Percentiles rank a stretch among this genome's conserved stretches.
These are phyloP conservation scores for Pleurostoma richardsiae DNA, from an alignment of 2,329 filamentous ascomycete species.

Conservation along the genomic window DNA sequence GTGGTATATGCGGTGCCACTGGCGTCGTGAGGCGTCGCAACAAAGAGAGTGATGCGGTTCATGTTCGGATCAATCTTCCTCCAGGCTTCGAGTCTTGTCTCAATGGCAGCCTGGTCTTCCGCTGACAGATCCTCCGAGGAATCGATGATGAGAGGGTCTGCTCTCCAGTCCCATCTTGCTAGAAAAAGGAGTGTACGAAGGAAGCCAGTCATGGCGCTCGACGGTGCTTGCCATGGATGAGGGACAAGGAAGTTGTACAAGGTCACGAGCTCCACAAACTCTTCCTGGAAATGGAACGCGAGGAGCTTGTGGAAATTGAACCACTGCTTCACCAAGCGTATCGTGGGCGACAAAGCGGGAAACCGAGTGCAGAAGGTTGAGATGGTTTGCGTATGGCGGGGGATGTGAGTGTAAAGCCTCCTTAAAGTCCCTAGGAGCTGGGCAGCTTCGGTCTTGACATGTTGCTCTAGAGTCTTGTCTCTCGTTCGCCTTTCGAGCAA, in stretches of 20 bases:
- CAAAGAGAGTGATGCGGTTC: slow-evolving; percentile 77
- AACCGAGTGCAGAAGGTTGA: slow-evolving; percentile 76
- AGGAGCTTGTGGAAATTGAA: slow-evolving; percentile 77
- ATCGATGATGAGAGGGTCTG: slow-evolving; percentile 77
- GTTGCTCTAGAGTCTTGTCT: slow-evolving; percentile 63
- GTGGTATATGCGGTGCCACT: slow-evolving; percentile 80
- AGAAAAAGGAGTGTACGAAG: slow-evolving; percentile 75
- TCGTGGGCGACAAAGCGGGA: slow-evolving; percentile 72
- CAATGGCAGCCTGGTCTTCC: slow-evolving; percentile 57
- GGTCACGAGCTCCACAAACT: slow-evolving; percentile 80
- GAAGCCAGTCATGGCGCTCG: slow-evolving; percentile 74
- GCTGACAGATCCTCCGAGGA: slow-evolving; percentile 59
- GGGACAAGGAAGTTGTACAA: slow-evolving; percentile 75
- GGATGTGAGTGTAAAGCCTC: slow-evolving; percentile 65
- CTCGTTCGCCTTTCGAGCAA: slow-evolving; percentile 75
- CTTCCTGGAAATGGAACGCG: slow-evolving; percentile 64
- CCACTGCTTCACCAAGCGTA: slow-evolving; percentile 86
- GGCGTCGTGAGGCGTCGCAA: slow-evolving; percentile 71
- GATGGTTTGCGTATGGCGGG: slow-evolving; percentile 77
- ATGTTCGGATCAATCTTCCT: slow-evolving; percentile 82
- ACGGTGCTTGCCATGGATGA: slow-evolving; percentile 74
- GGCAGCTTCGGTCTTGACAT: slow-evolving; percentile 63
- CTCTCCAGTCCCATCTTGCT: slow-evolving; percentile 86
- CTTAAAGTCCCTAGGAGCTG: slow-evolving; percentile 66
- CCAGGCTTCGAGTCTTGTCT: slow-evolving; percentile 75